phyloP scores from a whole-genome alignment of 148 eudicot species.

The Vaccinium myrtillus region DNA sequence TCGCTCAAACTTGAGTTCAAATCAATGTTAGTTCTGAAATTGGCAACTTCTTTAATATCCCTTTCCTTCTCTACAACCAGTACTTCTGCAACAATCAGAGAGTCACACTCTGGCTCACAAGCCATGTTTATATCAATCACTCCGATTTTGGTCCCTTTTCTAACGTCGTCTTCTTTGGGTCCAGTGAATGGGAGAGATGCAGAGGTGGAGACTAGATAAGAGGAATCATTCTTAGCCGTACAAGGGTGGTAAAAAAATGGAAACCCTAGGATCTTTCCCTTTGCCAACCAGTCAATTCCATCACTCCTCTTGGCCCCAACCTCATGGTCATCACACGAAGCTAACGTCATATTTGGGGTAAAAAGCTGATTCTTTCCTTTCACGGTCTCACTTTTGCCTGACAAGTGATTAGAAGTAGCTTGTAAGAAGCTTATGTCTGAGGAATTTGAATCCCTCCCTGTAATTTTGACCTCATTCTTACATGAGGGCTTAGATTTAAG shows the following conservation, averaged over 20 bases:
- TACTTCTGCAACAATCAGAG: conserved; percentile 25
- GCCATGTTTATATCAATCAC: conserved; percentile 59
- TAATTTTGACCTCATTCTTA: conserved; percentile 27
- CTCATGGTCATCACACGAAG: conserved; percentile 30
- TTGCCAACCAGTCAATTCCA: conserved; percentile 19
- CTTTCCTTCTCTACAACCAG: conserved; percentile 31
- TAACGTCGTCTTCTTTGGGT: conserved; percentile 25
- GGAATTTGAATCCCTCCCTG: conserved; percentile 28
- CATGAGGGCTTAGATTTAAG: conserved; percentile 41
- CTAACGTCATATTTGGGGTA: conserved; percentile 15
- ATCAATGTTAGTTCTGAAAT: conserved; percentile 54
- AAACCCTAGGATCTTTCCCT: conserved; percentile 56
- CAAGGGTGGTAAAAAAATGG: conserved; percentile 40
- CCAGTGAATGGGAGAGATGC: conserved; percentile 19
- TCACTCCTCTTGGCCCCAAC: conserved; percentile 25
- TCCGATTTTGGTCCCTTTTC: conserved; percentile 30
- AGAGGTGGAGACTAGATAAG: conserved; percentile 29
- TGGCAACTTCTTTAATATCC: conserved; percentile 25
- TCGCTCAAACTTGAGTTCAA: conserved; percentile 61
- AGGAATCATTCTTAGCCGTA: conserved; percentile 26
- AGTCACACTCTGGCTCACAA: conserved; percentile 34
- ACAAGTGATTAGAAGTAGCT: conserved; percentile 20
- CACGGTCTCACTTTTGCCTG: conserved; percentile 17
- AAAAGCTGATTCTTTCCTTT: conserved; percentile 23
- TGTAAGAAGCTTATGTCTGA: conserved; percentile 19